Evolutionary conservation across 73 alveolate species (phyloP).

Genomic region (Paramecium sexaurelia): DNA sequence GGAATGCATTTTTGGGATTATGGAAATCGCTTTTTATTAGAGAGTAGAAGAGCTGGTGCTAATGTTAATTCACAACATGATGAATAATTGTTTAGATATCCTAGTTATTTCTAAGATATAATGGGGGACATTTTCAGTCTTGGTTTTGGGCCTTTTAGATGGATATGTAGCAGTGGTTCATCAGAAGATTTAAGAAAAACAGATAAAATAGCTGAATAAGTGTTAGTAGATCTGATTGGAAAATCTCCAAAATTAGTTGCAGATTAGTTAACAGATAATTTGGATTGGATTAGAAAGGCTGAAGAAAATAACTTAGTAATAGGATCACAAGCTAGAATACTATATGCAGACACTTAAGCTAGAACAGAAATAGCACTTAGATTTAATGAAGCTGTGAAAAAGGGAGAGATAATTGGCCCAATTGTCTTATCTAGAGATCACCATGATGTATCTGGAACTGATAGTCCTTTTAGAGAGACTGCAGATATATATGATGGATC

Average conservation of each 20-base stretch:
- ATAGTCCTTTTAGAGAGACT: slow-evolving; percentile 76
- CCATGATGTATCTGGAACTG: slow-evolving; percentile 81
- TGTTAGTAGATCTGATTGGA: slow-evolving; percentile 30
- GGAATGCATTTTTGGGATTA: slow-evolving; percentile 79
- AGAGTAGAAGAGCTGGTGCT: slow-evolving; percentile 75
- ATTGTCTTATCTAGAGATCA: slow-evolving; percentile 76
- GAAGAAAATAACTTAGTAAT: slow-evolving; percentile 72
- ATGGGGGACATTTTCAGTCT: slow-evolving; percentile 72
- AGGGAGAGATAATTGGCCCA: slow-evolving; percentile 71
- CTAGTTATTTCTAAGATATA: slow-evolving; percentile 72
- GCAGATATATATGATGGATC: slow-evolving; percentile 81
- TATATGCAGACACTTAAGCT: slow-evolving; percentile 74
- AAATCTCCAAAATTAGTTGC: slow-evolving; percentile 57
- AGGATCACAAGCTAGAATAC: slow-evolving; percentile 77
- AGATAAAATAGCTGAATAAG: slow-evolving; percentile 73
- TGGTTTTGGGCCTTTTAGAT: slow-evolving; percentile 79
- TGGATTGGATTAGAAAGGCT: slow-evolving; percentile 73
- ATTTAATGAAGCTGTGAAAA: slow-evolving; percentile 71
- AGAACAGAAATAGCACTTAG: slow-evolving; percentile 73
- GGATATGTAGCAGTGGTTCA: slow-evolving; percentile 73
- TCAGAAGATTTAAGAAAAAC: slow-evolving; percentile 63
- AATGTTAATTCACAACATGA: slow-evolving; percentile 40
- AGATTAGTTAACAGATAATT: slow-evolving; percentile 60
- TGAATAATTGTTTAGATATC: slow-evolving; percentile 59
- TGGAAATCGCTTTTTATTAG: slow-evolving; percentile 76